Evolutionary conservation across 2,329 filamentous ascomycete species (phyloP), one percentile per base, ranked within the genome.

Genomic region (Scedosporium boydii): DNA sequence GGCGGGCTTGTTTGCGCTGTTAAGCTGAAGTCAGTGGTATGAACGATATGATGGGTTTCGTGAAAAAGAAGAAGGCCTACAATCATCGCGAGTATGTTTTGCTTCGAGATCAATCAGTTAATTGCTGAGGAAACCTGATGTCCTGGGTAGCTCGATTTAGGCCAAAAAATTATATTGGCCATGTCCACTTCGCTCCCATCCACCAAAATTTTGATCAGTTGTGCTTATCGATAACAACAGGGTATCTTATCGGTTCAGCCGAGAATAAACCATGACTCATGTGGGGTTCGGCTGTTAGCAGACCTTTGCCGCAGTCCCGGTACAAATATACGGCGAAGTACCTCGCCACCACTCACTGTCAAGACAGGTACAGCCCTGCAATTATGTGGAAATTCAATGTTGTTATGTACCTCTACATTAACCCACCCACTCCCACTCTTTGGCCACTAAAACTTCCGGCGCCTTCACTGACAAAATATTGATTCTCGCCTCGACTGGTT

Each of bases 1-100:
- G 72, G 64, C 74, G 73, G 34, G 75, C 72, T 73, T 76, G 72
- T 68, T 77, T 78, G 60, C 76, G 75, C 74, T 76, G 41, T 42
- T 26, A 21, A 41, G 18, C 46, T 16, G 63, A 57, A 48, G 59
- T 72, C 61, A 72, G 69, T 41, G 34, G 10, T 12, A 12, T 38
- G 10, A 38, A 4, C 10, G 34, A 38, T 38, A 38, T 38, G 34
- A 14, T 38, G 34, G 34, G 10, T 38, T 38, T 14, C 10, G 3
- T 14, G 4, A 14, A 14, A 12, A 38, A 9, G 7, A 38, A 38
- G 6, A 12, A 38, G 34, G 34, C 34, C 6, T 38, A 38, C 34
- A 38, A 38, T 38, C 34, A 38, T 38, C 3, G 10, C 3, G 34
- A 38, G 10, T 38, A 38, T 14, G 34, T 14, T 6, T 12, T 34